Percentiles rank a stretch among this genome's conserved stretches.
Conservation (phyloP, 306 rosid genomes). For the Alnus glutinosa region DNA sequence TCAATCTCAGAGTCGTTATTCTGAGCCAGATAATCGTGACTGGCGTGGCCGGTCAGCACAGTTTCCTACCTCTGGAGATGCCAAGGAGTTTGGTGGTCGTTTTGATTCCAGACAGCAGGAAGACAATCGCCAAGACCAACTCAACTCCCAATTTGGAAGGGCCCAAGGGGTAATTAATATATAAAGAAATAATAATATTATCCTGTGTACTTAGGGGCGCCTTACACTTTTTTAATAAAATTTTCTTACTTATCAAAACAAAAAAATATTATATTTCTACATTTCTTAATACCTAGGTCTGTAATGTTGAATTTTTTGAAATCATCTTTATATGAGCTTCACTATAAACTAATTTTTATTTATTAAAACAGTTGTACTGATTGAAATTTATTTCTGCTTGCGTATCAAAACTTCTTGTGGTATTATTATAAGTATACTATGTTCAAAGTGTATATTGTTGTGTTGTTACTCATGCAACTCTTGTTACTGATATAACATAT, state of each 20-base stretch:
- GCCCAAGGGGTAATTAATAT: slow-evolving; percentile 56
- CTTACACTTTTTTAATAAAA: no score
- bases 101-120: slow-evolving; percentile 61
- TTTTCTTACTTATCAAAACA: no score
- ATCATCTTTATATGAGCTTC: neutral
- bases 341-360: neutral
- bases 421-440: neutral
- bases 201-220: no score
- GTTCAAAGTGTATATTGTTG: neutral
- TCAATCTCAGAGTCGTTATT: slow-evolving; percentile 63
- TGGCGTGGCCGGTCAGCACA: slow-evolving; percentile 92
- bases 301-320: neutral
- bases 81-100: slow-evolving; percentile 61
- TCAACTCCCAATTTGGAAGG: slow-evolving; percentile 59
- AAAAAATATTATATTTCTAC: neutral
- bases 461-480: neutral
- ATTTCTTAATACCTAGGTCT: no score
- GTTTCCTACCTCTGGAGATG: slow-evolving; percentile 58
- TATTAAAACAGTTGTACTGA: neutral
- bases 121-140: slow-evolving; percentile 62
- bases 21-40: slow-evolving; percentile 88
- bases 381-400: neutral
- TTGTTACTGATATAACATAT: neutral
- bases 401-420: neutral
- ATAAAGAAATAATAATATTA: no score